These are phyloP conservation scores for Pleurotus giganteus DNA, from an alignment of 768 basidiomycete species.

Conservation along the genomic window DNA sequence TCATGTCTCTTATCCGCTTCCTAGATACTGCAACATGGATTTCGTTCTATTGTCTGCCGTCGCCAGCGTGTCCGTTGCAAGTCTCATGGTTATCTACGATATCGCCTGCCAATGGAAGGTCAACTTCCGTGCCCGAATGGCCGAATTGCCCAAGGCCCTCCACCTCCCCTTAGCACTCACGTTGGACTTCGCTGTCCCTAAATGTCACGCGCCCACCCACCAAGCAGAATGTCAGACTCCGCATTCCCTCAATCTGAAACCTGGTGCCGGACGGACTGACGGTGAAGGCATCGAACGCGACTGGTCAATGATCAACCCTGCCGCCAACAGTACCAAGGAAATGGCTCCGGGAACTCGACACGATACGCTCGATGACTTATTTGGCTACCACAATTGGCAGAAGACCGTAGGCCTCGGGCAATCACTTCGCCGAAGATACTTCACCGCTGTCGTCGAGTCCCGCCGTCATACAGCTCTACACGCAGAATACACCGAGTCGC, in stretches of 20 bases:
- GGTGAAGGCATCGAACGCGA: slow-evolving; percentile 27
- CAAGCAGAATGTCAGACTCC: slow-evolving; percentile 18
- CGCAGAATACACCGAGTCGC: background rate
- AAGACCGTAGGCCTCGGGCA: slow-evolving; percentile 14
- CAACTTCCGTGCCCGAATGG: slow-evolving; percentile 15
- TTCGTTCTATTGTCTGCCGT: slow-evolving; percentile 15
- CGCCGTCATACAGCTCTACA: background rate
- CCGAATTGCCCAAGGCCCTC: slow-evolving; percentile 5
- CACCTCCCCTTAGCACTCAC: background rate
- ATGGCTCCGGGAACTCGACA: slow-evolving; percentile 23
- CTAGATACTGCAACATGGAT: slow-evolving; percentile 23
- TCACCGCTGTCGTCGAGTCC: background rate
- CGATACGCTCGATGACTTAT: slow-evolving; percentile 25
- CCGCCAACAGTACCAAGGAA: slow-evolving; percentile 22
- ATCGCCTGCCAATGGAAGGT: slow-evolving; percentile 23
- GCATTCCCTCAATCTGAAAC: slow-evolving; percentile 21
- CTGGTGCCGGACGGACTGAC: slow-evolving; percentile 21
- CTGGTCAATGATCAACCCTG: slow-evolving; percentile 24
- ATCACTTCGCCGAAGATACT: background rate
- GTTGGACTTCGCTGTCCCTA: slow-evolving; percentile 22
- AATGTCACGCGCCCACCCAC: slow-evolving; percentile 32
- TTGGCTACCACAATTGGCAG: slow-evolving; percentile 22
- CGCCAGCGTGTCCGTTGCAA: background rate
- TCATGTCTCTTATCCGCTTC: background rate
- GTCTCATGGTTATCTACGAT: slow-evolving; percentile 17